Base-by-base conservation (phyloP, 192 early-diverging fungal species). In the Ambispora gerdemannii region DNA sequence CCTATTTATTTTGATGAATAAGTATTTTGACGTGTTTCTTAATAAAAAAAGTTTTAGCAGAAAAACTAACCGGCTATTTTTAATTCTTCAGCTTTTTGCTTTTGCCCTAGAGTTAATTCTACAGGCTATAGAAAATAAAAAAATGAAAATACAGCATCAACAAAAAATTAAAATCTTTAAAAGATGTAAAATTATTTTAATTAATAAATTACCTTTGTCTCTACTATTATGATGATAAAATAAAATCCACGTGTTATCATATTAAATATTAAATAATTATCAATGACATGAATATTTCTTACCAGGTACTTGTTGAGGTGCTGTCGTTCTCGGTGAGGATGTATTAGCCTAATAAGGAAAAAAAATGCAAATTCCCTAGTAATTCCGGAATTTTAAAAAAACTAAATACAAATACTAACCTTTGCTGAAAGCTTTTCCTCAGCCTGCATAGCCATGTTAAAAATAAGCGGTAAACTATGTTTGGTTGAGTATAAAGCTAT, bases 401-500 rank as follows among this genome's bases (percentile, higher is more conserved):
- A n/a, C n/a, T 19, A 53, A 6, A 53, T 4, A 55, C 11, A 11
- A 55, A 55, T 2, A 17, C 31, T 33, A 25, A 33, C 32, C 31
- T 22, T 15, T 62, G 51, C 67, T 22, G 74, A 77, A 70, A 86
- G 72, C 76, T 86, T 90, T 74, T 90, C 87, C 77, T 95, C 89
- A 19, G 95, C 93, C 50, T 88, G 89, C 36, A 92, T 76, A 74
- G 92, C 96, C 27, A 95, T 89, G 43, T 96, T 91, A 81, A 99
- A 97, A 72, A 99, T 90, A 55, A 86, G 86, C 58, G 83, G 80
- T 13, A 99, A 84, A 34, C 80, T 89, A 43, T 87, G 84, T 79
- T 95, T 95, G 72, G 95, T 96, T 64, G 87, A 88, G 64, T 92
- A 92, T 47, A 80, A 68, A 43, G 78, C 74, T 58, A 83, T 75